Evolutionary conservation across 768 basidiomycete genomes (phyloP), one percentile per base, ranked within the genome.

Genomic region (Kwoniella botswanensis): DNA sequence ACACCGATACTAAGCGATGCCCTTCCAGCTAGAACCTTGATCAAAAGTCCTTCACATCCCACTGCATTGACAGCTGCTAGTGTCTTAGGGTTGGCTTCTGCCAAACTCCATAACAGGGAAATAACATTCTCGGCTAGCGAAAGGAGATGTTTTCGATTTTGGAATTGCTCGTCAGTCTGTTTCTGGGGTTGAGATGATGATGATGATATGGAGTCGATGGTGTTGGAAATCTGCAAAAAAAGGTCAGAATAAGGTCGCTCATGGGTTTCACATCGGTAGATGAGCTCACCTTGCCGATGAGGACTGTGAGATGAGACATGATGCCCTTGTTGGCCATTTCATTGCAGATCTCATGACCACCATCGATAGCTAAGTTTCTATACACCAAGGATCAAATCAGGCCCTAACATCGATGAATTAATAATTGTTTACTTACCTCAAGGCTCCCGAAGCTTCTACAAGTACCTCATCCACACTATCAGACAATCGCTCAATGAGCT

Each of bases 321-420:
- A 97, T 90, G 75, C 92, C 93, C 85, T 97, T 97, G 83, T 98
- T 97, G 85, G 91, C 95, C 93, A 98, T 95, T 83, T 97, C 93
- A 1, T 92, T 93, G 77, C 94, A 95, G 58, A 97, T 92, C 74
- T 97, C 94, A 80, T 93, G 92, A 63, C 95, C 95, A 17, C 94
- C 95, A 79, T 98, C 95, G 78, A 98, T 90, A 78, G 93, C 94
- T 15, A 98, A 84, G 85, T 97, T 98, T 72, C 94, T 97, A 62
- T 15, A 10, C 18, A 42, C 63, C 56, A 17, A 26, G 7, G 22
- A 43, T 64, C 52, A 69, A 44, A 58, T 22, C 18, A 53, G 43
- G 46, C 17, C 53, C 66, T 44, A 53, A 10, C 18, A 35, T 12
- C 22, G 18, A 65, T 24, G 68, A 4, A 21, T 22, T 54, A 11